Base-by-base conservation (phyloP, 1,284 basidiomycete genomes). In the Xanthoconium separans region DNA sequence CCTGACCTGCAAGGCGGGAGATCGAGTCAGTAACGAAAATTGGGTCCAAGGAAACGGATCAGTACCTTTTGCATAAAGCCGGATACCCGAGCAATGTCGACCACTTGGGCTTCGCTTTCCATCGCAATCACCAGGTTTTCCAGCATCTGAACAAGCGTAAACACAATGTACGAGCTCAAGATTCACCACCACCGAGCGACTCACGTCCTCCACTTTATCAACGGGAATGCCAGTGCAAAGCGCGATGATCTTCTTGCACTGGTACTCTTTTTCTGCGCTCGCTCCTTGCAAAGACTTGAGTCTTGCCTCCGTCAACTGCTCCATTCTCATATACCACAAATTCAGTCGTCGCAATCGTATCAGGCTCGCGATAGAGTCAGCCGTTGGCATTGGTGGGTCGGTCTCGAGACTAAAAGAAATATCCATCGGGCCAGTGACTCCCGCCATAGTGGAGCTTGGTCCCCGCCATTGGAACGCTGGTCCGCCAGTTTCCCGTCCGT, bases 241-340 rank as follows among this genome's bases (percentile, higher is more conserved):
- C 22, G 93, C 86, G 20, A 98, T 89, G 56, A 98, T 89, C 73
- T 87, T 93, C 72, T 93, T 89, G 75, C 92, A 97, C 72, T 92
- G 87, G 61, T 87, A 87, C 65, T 94, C 89, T 70, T 91, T 93
- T 70, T 90, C 90, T 15, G 88, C 87, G 65, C 86, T 89, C 43
- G 87, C 86, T 37, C 90, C 90, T 61, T 91, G 85, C 57, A 96
- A 72, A 39, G 81, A 80, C 60, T 81, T 78, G 53, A 96, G 71
- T 56, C 89, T 77, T 57, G 81, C 78, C 54, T 85, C 79, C 66
- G 95, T 81, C 48, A 95, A 66, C 54, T 82, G 78, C 63, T 92
- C 86, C 71, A 91, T 84, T 54, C 92, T 79, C 50, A 79, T 70
- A 67, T 96, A 86, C 94, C 94, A 98, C 61, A 84, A 70, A 64